Percentiles rank a stretch among this genome's conserved stretches.
Evolutionary conservation across 345 rosid genomes (phyloP).

Genomic region (Eucalyptus marginata): DNA sequence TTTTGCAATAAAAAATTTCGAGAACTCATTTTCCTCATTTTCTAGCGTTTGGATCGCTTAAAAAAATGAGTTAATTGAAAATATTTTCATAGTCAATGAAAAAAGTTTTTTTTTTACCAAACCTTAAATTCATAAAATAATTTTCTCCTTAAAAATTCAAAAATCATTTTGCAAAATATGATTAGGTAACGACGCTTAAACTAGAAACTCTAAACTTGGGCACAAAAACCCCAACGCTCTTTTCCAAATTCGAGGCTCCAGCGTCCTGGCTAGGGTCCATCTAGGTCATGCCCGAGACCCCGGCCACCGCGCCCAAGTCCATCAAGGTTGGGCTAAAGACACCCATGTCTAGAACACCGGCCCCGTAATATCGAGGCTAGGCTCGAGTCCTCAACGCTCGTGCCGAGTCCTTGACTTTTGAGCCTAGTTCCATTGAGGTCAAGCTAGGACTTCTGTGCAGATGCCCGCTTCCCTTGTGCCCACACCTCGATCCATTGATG

Average conservation of each 20-base stretch:
- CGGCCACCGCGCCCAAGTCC: fast-evolving
- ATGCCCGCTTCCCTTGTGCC: not conserved
- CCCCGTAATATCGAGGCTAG: fast-evolving
- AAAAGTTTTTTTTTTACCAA: not conserved
- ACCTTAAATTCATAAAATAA: not conserved
- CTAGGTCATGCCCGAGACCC: not conserved
- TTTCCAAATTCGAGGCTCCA: not conserved
- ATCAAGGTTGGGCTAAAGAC: not conserved
- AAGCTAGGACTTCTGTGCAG: fast-evolving
- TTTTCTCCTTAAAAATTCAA: not conserved
- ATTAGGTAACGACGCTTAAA: not conserved
- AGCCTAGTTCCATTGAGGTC: not conserved
- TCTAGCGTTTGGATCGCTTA: fast-evolving
- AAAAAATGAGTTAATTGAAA: too few relatives aligned
- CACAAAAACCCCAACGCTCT: fast-evolving
- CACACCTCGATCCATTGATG: not conserved
- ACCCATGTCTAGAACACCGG: fast-evolving
- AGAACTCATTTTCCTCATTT: not conserved
- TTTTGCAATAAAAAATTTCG: not conserved
- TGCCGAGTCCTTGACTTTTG: not conserved
- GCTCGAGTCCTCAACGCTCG: fast-evolving
- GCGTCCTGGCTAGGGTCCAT: not conserved
- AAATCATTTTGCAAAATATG: not conserved
- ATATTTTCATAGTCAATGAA: fast-evolving
- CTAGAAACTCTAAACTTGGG: not conserved